A percentile compares a stretch with the other conserved stretches of the same genome.
Conservation (phyloP, 2,329 filamentous ascomycete species). For the Dactylella cylindrospora region DNA sequence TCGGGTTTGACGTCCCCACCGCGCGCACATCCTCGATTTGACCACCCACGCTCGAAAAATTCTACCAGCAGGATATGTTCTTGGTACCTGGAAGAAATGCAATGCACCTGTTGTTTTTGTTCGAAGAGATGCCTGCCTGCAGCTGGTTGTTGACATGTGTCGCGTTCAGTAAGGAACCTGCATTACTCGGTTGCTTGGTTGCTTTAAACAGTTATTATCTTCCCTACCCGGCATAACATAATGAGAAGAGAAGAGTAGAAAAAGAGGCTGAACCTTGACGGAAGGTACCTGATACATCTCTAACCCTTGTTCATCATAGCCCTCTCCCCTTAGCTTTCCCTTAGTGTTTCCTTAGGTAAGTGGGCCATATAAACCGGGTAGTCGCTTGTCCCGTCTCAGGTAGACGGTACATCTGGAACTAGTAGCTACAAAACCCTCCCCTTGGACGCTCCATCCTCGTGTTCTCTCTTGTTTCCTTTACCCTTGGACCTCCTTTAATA, state of each 20-base stretch:
- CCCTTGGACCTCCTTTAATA: too few relatives aligned
- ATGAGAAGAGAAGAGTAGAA: too few relatives aligned
- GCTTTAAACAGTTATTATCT: conserved; percentile 7
- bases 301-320: conserved; percentile 15
- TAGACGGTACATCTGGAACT: conserved; percentile 14
- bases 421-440: too few relatives aligned
- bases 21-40: background rate
- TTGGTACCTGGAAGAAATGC: too few relatives aligned
- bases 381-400: conserved; percentile 22
- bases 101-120: too few relatives aligned
- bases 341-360: background rate
- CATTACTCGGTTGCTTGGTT: conserved; percentile 19
- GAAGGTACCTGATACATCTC: conserved; percentile 39
- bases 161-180: conserved; percentile 14
- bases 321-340: conserved; percentile 5
- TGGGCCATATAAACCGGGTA: conserved; percentile 21
- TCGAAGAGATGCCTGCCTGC: background rate
- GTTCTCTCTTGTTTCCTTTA: too few relatives aligned
- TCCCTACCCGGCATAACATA: too few relatives aligned
- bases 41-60: too few relatives aligned
- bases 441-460: too few relatives aligned
- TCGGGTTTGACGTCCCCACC: conserved; percentile 7
- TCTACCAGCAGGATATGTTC: too few relatives aligned
- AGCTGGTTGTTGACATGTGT: conserved; percentile 20
- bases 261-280: conserved; percentile 20